These are phyloP conservation scores for Ceratobasidium papillatum DNA, from an alignment of 1,284 basidiomycete genomes.

Conservation along the genomic window DNA sequence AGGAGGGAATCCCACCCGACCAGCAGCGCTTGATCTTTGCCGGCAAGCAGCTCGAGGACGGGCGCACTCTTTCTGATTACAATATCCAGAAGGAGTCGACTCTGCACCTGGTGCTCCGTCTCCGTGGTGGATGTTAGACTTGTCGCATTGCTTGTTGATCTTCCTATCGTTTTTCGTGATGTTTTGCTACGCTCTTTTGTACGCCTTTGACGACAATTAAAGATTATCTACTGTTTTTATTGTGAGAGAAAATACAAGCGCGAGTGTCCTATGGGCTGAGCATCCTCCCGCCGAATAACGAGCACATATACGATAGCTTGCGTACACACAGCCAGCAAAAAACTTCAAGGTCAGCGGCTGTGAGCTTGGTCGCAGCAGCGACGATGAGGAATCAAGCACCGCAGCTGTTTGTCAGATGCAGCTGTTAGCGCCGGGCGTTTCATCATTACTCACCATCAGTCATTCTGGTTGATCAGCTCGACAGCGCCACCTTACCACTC, in stretches of 20 bases:
- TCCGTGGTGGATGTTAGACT: conserved; percentile 80
- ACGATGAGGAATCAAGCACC: too few relatives aligned
- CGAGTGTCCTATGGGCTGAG: too few relatives aligned
- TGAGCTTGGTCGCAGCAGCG: too few relatives aligned
- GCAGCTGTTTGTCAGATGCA: too few relatives aligned
- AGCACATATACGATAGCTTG: too few relatives aligned
- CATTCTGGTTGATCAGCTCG: too few relatives aligned
- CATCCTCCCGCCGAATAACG: too few relatives aligned
- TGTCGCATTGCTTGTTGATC: conserved; percentile 47
- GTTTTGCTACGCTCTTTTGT: conserved; percentile 10
- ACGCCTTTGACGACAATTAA: neutral
- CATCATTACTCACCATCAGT: too few relatives aligned
- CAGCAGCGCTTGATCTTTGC: conserved; percentile 98
- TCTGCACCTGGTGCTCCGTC: conserved; percentile 92
- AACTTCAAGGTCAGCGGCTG: too few relatives aligned
- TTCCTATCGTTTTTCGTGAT: neutral
- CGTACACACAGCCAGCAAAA: too few relatives aligned
- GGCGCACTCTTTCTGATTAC: conserved; percentile 89
- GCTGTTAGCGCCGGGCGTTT: too few relatives aligned
- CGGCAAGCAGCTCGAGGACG: conserved; percentile 97
- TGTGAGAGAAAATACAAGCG: neutral
- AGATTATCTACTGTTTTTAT: neutral
- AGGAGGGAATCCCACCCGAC: conserved; percentile 85
- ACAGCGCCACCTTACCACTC: too few relatives aligned
- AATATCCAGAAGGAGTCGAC: conserved; percentile 97